Percentiles rank a stretch among this genome's conserved stretches.
phyloP scores from a whole-genome alignment of 2,329 filamentous ascomycete genomes.

The Phoma sp. region DNA sequence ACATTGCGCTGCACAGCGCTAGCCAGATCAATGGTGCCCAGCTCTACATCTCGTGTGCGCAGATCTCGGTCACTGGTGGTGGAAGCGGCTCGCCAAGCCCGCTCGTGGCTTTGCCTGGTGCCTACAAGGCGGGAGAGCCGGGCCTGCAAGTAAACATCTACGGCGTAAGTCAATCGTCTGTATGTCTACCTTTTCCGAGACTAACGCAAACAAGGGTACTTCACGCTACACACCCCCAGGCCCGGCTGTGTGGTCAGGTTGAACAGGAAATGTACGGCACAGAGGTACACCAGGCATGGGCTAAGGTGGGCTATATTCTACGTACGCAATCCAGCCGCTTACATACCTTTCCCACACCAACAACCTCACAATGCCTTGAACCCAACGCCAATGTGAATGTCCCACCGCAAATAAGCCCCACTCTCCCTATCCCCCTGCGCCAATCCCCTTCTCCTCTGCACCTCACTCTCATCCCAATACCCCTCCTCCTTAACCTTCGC shows the following conservation, averaged over 20 bases:
- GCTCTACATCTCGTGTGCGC: slow-evolving; percentile 56
- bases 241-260: slow-evolving; percentile 15
- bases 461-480: slow-evolving; percentile 31
- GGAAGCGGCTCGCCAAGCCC: slow-evolving; percentile 47
- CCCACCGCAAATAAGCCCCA: slow-evolving; percentile 40
- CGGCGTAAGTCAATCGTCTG: slow-evolving; percentile 1
- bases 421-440: slow-evolving; percentile 30
- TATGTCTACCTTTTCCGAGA: not conserved
- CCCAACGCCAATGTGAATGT: slow-evolving; percentile 37
- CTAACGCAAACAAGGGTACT: not conserved
- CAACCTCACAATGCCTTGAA: slow-evolving; percentile 19
- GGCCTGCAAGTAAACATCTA: slow-evolving; percentile 20
- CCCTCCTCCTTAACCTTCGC: slow-evolving; percentile 27
- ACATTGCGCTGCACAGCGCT: slow-evolving; percentile 53
- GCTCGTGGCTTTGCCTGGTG: slow-evolving; percentile 52
- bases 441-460: slow-evolving; percentile 23
- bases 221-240: slow-evolving; percentile 13
- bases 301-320: not conserved
- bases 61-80: slow-evolving; percentile 51
- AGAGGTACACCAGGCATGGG: not conserved
- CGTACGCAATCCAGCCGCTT: not conserved
- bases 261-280: not conserved
- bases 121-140: slow-evolving; percentile 29
- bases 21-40: slow-evolving; percentile 44
- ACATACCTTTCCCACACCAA: not conserved